Conservation (phyloP, 768 basidiomycete genomes). For the Leccinum subgranulosum region DNA sequence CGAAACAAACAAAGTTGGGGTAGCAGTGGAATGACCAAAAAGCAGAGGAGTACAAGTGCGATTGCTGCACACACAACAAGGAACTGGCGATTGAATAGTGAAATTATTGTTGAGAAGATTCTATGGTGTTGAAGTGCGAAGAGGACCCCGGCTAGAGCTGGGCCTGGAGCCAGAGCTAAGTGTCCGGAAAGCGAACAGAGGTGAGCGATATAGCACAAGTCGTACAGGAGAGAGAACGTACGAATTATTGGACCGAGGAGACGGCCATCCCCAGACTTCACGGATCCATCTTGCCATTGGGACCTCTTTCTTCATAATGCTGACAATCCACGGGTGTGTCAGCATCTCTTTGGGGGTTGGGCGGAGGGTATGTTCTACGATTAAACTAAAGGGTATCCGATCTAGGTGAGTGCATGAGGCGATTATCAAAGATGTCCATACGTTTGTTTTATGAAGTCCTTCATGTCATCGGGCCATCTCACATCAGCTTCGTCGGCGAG, state of each 20-base stretch:
- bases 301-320: constrained; percentile 75
- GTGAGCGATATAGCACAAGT: background rate
- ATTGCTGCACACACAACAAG: constrained; percentile 18
- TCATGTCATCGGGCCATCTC: constrained; percentile 80
- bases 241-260: constrained; percentile 29
- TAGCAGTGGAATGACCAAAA: constrained; percentile 8
- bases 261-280: constrained; percentile 79
- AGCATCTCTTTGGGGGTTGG: constrained; percentile 84
- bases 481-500: constrained; percentile 68
- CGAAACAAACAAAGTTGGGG: constrained; percentile 13
- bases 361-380: constrained; percentile 61
- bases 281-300: constrained; percentile 89
- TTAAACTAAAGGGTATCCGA: constrained; percentile 49
- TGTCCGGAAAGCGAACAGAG: background rate
- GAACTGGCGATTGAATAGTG: background rate
- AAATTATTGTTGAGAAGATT: constrained; percentile 5
- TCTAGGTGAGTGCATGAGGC: background rate
- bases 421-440: constrained; percentile 38
- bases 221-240: constrained; percentile 8
- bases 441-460: constrained; percentile 87
- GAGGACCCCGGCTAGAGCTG: constrained; percentile 28
- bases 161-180: constrained; percentile 27
- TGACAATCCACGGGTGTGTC: constrained; percentile 77
- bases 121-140: constrained; percentile 24
- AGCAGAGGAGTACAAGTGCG: constrained; percentile 20